Percentiles rank a stretch among this genome's conserved stretches.
Conservation (phyloP, 2,329 filamentous ascomycete genomes). For the Fonsecaea pugnacius region DNA sequence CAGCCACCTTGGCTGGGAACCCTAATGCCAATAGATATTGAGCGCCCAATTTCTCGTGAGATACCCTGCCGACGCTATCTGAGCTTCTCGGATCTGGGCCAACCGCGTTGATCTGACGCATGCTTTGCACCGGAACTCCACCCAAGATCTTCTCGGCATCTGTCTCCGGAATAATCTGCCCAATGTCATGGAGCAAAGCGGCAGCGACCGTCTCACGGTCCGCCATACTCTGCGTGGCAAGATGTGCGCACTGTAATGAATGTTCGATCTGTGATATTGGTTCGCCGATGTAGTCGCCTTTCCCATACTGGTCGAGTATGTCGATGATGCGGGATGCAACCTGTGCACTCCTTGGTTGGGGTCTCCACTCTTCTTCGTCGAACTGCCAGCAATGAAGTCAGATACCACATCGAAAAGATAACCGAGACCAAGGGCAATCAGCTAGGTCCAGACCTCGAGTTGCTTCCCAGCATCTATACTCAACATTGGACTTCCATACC, state of each 20-base stretch:
- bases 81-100: not conserved
- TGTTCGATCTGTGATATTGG: conserved; percentile 18
- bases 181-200: conserved; percentile 50
- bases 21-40: conserved; percentile 39
- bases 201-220: conserved; percentile 43
- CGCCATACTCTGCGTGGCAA: conserved; percentile 10
- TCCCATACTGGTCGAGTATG: conserved; percentile 8
- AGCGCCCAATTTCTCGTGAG: conserved; percentile 40
- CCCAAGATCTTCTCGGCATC: conserved; percentile 11
- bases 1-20: conserved; percentile 39
- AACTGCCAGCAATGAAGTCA: not conserved
- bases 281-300: conserved; percentile 20
- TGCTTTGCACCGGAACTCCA: conserved; percentile 8
- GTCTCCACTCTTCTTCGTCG: not conserved
- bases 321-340: conserved; percentile 2
- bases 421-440: too few relatives aligned
- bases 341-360: conserved; percentile 2
- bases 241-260: conserved; percentile 18
- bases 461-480: conserved; percentile 39
- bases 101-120: not conserved
- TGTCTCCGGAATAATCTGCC: conserved; percentile 46
- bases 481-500: conserved; percentile 47
- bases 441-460: conserved; percentile 12
- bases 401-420: not conserved
- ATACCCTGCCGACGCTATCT: conserved; percentile 39